Evolutionary conservation across 805 yeast species (phyloP).

Genomic region (Starmerella bombi): DNA sequence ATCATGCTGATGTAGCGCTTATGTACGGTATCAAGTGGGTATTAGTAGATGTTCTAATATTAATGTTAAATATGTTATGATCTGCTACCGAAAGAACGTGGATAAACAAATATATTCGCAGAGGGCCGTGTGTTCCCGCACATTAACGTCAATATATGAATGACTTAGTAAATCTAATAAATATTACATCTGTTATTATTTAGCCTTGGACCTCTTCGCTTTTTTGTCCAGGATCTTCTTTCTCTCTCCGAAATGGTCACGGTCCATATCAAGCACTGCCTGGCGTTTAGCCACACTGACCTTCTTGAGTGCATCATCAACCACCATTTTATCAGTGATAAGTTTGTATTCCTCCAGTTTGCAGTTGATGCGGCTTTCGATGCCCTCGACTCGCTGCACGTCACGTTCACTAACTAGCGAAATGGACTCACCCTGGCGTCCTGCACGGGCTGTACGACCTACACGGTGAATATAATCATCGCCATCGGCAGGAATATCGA

Average conservation of each 20-base stretch:
- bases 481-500: slow-evolving; percentile 89
- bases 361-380: slow-evolving; percentile 69
- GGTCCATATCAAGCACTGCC: slow-evolving; percentile 86
- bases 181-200: too few species aligned
- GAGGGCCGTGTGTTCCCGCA: too few species aligned
- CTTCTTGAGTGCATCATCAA: slow-evolving; percentile 53
- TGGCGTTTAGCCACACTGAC: slow-evolving; percentile 80
- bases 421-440: slow-evolving; percentile 71
- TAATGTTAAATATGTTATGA: too few species aligned
- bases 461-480: slow-evolving; percentile 94
- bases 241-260: slow-evolving; percentile 73
- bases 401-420: slow-evolving; percentile 79
- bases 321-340: slow-evolving; percentile 63
- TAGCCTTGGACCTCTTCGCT: slow-evolving; percentile 1
- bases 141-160: too few species aligned
- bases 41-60: too few species aligned
- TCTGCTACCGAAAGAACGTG: too few species aligned
- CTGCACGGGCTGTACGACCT: slow-evolving; percentile 99
- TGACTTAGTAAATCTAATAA: too few species aligned
- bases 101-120: too few species aligned
- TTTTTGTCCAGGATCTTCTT: slow-evolving; percentile 36
- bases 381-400: slow-evolving; percentile 63
- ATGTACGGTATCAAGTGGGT: too few species aligned
- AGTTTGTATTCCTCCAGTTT: slow-evolving; percentile 66
- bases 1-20: too few species aligned